Evolutionary conservation across 768 basidiomycete species (phyloP).

Genomic region (Russula virescens): DNA sequence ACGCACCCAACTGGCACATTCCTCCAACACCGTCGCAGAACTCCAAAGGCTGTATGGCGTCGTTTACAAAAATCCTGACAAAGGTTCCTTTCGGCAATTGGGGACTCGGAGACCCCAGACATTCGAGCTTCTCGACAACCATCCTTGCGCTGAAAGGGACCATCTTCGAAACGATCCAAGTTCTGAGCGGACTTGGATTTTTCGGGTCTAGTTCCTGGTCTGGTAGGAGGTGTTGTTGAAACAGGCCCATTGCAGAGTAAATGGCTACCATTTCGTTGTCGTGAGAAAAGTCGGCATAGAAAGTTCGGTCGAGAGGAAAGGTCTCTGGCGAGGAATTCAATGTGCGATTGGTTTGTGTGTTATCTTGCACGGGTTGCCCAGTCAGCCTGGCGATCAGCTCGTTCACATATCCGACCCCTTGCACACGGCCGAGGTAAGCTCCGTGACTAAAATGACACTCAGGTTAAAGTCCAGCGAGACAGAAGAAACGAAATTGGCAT

Average conservation of each 20-base stretch:
- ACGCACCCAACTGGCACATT: slow-evolving; percentile 57
- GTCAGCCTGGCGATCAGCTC: slow-evolving; percentile 84
- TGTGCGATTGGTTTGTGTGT: slow-evolving; percentile 72
- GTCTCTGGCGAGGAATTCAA: slow-evolving; percentile 56
- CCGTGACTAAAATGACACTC: slow-evolving; percentile 46
- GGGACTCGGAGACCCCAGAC: slow-evolving; percentile 27
- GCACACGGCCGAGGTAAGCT: slow-evolving; percentile 61
- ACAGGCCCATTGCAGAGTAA: slow-evolving; percentile 52
- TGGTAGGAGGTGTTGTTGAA: slow-evolving; percentile 22
- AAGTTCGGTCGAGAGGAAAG: slow-evolving; percentile 60
- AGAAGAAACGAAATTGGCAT: too few species aligned
- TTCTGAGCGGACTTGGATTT: slow-evolving; percentile 24
- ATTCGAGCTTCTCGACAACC: slow-evolving; percentile 64
- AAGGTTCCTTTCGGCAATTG: slow-evolving; percentile 29
- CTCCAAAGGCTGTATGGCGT: slow-evolving; percentile 55
- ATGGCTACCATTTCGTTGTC: slow-evolving; percentile 83
- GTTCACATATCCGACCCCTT: slow-evolving; percentile 84
- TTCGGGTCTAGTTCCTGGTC: slow-evolving; percentile 27
- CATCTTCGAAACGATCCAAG: slow-evolving; percentile 53
- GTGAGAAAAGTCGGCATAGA: slow-evolving; percentile 81
- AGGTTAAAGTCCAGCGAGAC: background rate
- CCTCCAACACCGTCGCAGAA: slow-evolving; percentile 57
- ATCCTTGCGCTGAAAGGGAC: slow-evolving; percentile 74
- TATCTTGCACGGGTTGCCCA: slow-evolving; percentile 51
- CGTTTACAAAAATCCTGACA: slow-evolving; percentile 75